Evolutionary conservation across 306 rosid species (phyloP).

Genomic region (Vigna radiata): DNA sequence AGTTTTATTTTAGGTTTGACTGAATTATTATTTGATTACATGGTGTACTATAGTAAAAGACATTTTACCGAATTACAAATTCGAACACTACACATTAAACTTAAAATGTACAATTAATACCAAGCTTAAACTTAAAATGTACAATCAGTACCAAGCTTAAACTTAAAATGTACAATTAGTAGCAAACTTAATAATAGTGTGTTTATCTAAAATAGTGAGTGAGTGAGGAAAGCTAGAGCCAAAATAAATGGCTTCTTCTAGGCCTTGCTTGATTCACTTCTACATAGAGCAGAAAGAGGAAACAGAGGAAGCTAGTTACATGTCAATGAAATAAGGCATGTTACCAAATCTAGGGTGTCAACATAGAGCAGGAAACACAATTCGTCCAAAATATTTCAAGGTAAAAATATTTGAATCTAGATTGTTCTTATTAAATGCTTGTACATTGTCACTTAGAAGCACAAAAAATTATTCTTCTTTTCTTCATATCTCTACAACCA

Average conservation of each 20-base stretch:
- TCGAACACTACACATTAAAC: too few species aligned
- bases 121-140: too few species aligned
- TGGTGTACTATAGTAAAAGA: too few species aligned
- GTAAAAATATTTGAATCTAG: slow-evolving; percentile 6
- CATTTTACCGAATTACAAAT: too few species aligned
- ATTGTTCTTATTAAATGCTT: slow-evolving; percentile 1
- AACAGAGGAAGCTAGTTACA: slow-evolving; percentile 1
- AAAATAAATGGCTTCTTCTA: background rate
- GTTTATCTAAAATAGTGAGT: too few species aligned
- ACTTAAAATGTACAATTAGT: too few species aligned
- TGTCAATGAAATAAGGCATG: slow-evolving; percentile 29
- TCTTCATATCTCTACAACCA: slow-evolving; percentile 26
- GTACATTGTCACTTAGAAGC: background rate
- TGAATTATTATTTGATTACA: too few species aligned
- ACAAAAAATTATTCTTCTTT: slow-evolving; percentile 26
- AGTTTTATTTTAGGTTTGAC: too few species aligned
- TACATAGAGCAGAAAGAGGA: background rate
- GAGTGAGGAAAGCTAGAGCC: background rate
- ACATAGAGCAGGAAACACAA: background rate
- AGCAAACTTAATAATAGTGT: too few species aligned
- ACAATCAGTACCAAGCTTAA: too few species aligned
- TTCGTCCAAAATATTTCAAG: slow-evolving; percentile 9
- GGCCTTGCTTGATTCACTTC: background rate
- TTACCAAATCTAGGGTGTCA: slow-evolving; percentile 4
- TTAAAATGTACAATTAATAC: too few species aligned